These are phyloP conservation scores for Spiromastix sp. DNA, from an alignment of 2,329 filamentous ascomycete species.

Conservation along the genomic window DNA sequence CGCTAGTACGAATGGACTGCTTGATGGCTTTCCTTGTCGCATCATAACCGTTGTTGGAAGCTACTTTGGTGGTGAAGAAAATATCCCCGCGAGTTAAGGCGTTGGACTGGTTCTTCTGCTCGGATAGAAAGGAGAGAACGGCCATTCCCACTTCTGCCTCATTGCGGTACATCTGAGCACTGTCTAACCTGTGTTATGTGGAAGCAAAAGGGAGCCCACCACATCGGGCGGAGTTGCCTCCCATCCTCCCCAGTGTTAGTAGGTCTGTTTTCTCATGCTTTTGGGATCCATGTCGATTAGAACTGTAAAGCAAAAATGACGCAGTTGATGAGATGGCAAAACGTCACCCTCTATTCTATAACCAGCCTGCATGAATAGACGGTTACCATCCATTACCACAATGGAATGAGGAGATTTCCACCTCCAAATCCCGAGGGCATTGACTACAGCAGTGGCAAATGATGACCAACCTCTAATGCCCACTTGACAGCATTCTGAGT, in stretches of 20 bases:
- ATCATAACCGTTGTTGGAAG: constrained; percentile 39
- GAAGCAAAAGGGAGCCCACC: background rate
- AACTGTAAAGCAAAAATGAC: background rate
- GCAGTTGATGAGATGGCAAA: background rate
- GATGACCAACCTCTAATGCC: constrained; percentile 36
- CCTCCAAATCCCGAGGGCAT: background rate
- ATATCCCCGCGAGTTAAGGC: constrained; percentile 37
- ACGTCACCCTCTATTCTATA: constrained; percentile 7
- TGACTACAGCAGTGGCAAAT: background rate
- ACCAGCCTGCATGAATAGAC: constrained; percentile 4
- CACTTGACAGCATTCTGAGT: constrained; percentile 43
- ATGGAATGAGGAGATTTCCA: background rate
- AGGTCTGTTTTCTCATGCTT: background rate
- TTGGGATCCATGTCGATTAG: background rate
- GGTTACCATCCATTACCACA: background rate
- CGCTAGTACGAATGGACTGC: constrained; percentile 52
- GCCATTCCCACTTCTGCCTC: constrained; percentile 43
- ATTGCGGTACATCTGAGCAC: constrained; percentile 45
- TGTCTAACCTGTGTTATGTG: constrained; percentile 41
- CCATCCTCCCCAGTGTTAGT: background rate
- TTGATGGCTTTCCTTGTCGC: constrained; percentile 43
- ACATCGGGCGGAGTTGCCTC: background rate
- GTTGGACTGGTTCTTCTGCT: constrained; percentile 22
- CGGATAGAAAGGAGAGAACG: constrained; percentile 42
- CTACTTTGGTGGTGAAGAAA: constrained; percentile 43